Percentiles rank a stretch among this genome's conserved stretches.
These are phyloP conservation scores for Akanthomyces lecanii DNA, from an alignment of 2,329 filamentous ascomycete species.

Conservation along the genomic window DNA sequence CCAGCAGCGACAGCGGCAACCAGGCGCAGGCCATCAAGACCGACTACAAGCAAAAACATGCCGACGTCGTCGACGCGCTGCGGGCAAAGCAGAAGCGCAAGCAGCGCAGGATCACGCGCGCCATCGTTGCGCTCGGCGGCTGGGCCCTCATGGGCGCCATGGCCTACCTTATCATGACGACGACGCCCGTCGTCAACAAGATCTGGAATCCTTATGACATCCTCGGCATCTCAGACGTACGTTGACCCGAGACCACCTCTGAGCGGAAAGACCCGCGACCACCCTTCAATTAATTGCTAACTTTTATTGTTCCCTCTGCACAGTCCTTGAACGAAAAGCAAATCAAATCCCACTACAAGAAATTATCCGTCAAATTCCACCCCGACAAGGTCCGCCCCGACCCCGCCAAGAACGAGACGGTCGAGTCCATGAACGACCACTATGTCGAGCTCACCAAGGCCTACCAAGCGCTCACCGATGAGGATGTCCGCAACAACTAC, in stretches of 20 bases:
- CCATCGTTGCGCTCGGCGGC: slow-evolving; percentile 68
- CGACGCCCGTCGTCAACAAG: slow-evolving; percentile 66
- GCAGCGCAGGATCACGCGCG: slow-evolving; percentile 83
- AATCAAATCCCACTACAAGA: slow-evolving; percentile 89
- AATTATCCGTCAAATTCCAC: slow-evolving; percentile 79
- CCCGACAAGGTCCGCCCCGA: slow-evolving; percentile 90
- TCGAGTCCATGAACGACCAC: slow-evolving; percentile 75
- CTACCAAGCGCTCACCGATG: slow-evolving; percentile 95
- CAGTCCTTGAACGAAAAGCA: slow-evolving; percentile 80
- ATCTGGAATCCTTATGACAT: slow-evolving; percentile 98
- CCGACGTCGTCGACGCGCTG: slow-evolving; percentile 75
- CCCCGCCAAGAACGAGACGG: slow-evolving; percentile 79
- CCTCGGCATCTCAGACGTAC: slow-evolving; percentile 75
- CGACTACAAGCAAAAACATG: slow-evolving; percentile 76
- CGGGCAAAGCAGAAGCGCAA: slow-evolving; percentile 84
- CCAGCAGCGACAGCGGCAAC: slow-evolving; percentile 70
- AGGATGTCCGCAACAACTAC: slow-evolving; percentile 95
- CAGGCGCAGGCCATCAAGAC: slow-evolving; percentile 79
- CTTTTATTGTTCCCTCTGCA: neutral
- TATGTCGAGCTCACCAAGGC: slow-evolving; percentile 97
- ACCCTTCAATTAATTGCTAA: neutral
- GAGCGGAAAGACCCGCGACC: neutral
- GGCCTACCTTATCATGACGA: slow-evolving; percentile 83
- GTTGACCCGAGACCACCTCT: slow-evolving; percentile 21
- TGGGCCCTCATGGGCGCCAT: slow-evolving; percentile 86